Evolutionary conservation across 805 yeast genomes (phyloP), one percentile per base, ranked within the genome.

Genomic region (Debaryomyces prosopidis): DNA sequence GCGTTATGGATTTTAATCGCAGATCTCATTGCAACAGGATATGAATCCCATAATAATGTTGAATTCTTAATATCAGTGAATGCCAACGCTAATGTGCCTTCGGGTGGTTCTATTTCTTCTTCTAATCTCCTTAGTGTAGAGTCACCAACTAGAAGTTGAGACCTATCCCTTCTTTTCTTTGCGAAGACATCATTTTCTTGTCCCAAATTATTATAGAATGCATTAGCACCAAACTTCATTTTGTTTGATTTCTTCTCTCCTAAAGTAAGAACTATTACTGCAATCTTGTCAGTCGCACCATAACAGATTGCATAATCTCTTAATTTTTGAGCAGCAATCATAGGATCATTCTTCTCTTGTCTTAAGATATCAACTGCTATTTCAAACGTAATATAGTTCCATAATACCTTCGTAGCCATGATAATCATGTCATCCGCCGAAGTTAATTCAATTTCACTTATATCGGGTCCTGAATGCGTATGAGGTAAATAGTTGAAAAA

Each of bases 11-110:
- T 86, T 66, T 90, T 89, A 59, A 94, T 94, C 0, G 99, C 98
- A 2, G 96, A 85, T 63, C 97, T 76, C 99, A 94, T 94, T 0
- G 97, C 96, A 42, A 82, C 80, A 2, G 97, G 96, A 58, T 82
- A 85, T 6, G 88, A 74, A 58, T 94, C 99, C 99, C 99, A 94
- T 43, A 94, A 68, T 41, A 85, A 69, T 0, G 99, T 94, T 1
- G 98, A 91, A 62, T 87, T 91, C 58, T 92, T 90, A 55, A 94
- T 94, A 79, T 94, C 99, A 0, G 99, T 94, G 67, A 94, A 94
- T 1, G 92, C 97, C 81, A 94, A 85, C 0, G 99, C 97, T 40
- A 94, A 71, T 41, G 89, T 90, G 2, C 98, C 98, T 5, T 85
- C 84, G 2, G 99, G 99, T 2, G 99, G 97, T 8, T 86, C 84